Base-by-base conservation (phyloP, 2,329 filamentous ascomycete genomes). In the Pezizomycotina sp. region DNA sequence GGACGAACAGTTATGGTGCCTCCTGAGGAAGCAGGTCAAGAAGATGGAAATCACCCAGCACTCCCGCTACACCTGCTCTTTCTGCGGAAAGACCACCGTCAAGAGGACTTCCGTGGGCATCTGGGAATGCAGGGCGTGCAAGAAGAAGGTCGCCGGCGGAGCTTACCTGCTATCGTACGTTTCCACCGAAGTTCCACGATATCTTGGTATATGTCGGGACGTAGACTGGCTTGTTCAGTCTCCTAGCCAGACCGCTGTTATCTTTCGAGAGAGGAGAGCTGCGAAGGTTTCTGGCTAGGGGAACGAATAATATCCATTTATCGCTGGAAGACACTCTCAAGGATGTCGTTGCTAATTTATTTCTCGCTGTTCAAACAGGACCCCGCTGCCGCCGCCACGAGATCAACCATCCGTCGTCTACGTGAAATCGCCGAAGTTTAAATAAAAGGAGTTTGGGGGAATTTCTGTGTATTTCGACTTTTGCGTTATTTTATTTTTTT, bases 21-120 rank as follows among this genome's bases (percentile, higher is more conserved):
- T 95, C 89, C 82, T 95, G 66, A 82, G 84, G 68, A 95, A 95
- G 75, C 84, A 83, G 64, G 77, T 89, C 61, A 95, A 95, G 82
- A 93, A 93, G 80, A 92, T 93, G 78, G 89, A 95, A 77, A 80
- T 95, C 64, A 80, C 81, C 58, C 89, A 95, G 67, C 89, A 98
- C 72, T 82, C 83, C 68, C 78, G 78, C 63, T 95, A 93, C 64
- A 75, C 76, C 60, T 95, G 86, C 76, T 86, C 84, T 52, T 98
- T 95, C 79, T 92, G 83, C 74, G 86, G 86, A 60, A 95, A 95
- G 77, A 77, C 74, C 62, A 79, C 77, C 56, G 83, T 92, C 60
- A 83, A 83, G 71, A 77, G 86, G 59, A 70, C 82, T 60, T 75
- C 81, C 49, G 80, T 86, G 55, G 84, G 84, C 57, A 93, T 92